Conservation (phyloP, 768 basidiomycete species). For the Dentipellis sp. region DNA sequence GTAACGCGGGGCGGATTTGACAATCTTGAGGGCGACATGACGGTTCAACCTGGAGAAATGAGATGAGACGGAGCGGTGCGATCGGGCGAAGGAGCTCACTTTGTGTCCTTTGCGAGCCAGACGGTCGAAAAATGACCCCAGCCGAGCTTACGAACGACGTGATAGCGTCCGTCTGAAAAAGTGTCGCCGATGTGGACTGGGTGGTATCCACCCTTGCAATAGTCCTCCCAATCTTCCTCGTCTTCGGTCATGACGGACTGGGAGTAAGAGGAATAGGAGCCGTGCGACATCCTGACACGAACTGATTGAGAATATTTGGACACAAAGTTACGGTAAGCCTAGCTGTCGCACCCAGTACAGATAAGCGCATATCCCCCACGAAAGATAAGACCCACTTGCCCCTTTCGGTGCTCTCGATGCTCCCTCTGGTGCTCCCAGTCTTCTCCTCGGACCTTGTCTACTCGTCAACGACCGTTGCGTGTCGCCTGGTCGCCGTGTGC, state of each 20-base stretch:
- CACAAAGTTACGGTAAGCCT: constrained; percentile 1
- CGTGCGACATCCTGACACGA: constrained; percentile 49
- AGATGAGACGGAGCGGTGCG: constrained; percentile 1
- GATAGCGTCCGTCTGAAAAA: constrained; percentile 81
- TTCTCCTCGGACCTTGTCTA: background rate
- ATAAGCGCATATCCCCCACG: constrained; percentile 1
- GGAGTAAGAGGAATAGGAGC: constrained; percentile 63
- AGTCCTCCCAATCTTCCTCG: constrained; percentile 92
- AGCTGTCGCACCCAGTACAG: background rate
- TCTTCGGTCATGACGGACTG: constrained; percentile 82
- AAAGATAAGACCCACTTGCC: constrained; percentile 4
- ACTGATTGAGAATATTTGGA: background rate
- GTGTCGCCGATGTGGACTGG: constrained; percentile 92
- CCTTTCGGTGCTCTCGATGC: background rate
- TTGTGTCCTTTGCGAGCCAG: constrained; percentile 79
- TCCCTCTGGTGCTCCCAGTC: background rate
- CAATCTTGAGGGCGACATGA: constrained; percentile 98
- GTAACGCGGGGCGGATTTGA: constrained; percentile 94
- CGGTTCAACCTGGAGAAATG: constrained; percentile 62
- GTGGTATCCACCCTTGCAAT: constrained; percentile 64
- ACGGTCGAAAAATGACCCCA: constrained; percentile 95
- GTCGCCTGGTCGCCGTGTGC: background rate
- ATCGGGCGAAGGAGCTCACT: constrained; percentile 36
- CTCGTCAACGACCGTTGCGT: background rate
- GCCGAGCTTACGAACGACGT: constrained; percentile 90